Evolutionary conservation across 495 filamentous ascomycete species (phyloP).

Genomic region (Penicillium nucicola): DNA sequence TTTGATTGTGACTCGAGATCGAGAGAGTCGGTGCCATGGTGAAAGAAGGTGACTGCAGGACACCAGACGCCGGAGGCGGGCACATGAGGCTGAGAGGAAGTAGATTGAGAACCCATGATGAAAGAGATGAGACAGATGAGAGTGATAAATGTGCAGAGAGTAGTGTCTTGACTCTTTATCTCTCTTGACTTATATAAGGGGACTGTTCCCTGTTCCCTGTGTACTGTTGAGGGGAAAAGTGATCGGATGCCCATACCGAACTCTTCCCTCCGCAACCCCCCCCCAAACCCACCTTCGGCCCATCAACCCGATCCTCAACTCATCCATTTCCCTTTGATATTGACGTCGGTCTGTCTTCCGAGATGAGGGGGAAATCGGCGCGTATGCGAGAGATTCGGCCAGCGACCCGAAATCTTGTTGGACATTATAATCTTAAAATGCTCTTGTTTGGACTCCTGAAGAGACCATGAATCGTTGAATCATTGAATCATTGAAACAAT

Average conservation of each 20-base stretch:
- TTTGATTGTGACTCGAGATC: constrained; percentile 43
- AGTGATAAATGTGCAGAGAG: not conserved
- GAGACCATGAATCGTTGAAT: too few species aligned
- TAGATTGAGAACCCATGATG: constrained; percentile 9
- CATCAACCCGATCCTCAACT: not conserved
- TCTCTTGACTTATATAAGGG: not conserved
- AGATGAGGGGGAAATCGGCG: not conserved
- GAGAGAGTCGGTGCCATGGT: constrained; percentile 49
- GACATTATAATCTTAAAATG: not conserved
- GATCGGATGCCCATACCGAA: constrained; percentile 3
- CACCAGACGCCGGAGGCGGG: constrained; percentile 32
- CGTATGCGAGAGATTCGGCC: not conserved
- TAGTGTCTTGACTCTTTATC: not conserved
- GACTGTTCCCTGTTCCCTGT: too few species aligned
- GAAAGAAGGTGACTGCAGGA: constrained; percentile 48
- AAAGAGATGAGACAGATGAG: too few species aligned
- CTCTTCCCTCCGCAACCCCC: not conserved
- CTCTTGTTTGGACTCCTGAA: not conserved
- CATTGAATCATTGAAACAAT: too few species aligned
- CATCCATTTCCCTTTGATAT: not conserved
- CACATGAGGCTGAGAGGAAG: constrained; percentile 19
- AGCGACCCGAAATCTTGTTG: not conserved
- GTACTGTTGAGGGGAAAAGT: constrained; percentile 1
- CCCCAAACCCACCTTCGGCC: not conserved
- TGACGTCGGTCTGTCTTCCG: not conserved